A percentile compares a stretch with the other conserved stretches of the same genome.
Conservation (phyloP, 306 rosid species). For the Castanospermum australe region DNA sequence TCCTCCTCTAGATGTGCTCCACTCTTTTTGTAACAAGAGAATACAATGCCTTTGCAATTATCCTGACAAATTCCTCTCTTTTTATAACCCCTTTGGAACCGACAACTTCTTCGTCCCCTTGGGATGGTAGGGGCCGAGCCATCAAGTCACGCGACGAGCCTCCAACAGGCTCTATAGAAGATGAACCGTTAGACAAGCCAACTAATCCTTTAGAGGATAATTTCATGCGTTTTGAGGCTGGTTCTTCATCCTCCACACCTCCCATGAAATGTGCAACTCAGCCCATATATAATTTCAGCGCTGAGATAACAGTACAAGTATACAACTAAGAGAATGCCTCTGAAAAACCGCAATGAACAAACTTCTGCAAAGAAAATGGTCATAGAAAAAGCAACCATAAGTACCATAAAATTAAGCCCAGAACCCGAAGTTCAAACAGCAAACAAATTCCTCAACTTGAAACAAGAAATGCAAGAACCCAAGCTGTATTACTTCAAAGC, state of each 20-base stretch:
- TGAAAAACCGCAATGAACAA: slow-evolving; percentile 29
- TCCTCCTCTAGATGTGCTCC: slow-evolving; percentile 90
- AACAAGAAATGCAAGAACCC: slow-evolving; percentile 6
- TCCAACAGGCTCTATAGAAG: slow-evolving; percentile 58
- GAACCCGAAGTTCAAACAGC: slow-evolving; percentile 5
- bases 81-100: slow-evolving; percentile 90
- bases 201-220: slow-evolving; percentile 60
- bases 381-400: slow-evolving; percentile 15
- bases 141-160: slow-evolving; percentile 74
- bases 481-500: slow-evolving; percentile 14
- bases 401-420: not conserved
- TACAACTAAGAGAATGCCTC: slow-evolving; percentile 32
- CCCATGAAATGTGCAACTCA: slow-evolving; percentile 99
- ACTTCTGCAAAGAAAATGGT: slow-evolving; percentile 39
- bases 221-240: slow-evolving; percentile 93
- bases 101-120: slow-evolving; percentile 82
- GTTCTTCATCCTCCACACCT: slow-evolving; percentile 99
- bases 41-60: slow-evolving; percentile 87
- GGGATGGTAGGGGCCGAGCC: slow-evolving; percentile 89
- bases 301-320: slow-evolving; percentile 33
- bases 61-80: slow-evolving; percentile 89
- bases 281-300: slow-evolving; percentile 78
- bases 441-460: slow-evolving; percentile 1
- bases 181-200: slow-evolving; percentile 84
- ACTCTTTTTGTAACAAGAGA: slow-evolving; percentile 83